A percentile compares a stretch with the other conserved stretches of the same genome.
phyloP scores from a whole-genome alignment of 305 asterid species.

The Rubia tinctorum region DNA sequence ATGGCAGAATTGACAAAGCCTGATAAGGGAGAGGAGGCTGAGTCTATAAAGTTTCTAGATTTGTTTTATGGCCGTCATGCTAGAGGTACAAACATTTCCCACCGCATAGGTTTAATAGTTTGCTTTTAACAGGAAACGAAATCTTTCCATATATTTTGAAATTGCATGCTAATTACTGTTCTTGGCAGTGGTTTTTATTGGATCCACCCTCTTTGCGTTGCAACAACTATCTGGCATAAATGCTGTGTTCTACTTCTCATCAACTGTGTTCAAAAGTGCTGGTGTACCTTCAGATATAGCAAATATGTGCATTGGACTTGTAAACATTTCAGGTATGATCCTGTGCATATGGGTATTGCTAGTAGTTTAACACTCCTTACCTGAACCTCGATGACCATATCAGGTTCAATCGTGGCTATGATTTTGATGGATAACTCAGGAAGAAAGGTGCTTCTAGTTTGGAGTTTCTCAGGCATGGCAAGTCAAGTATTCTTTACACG shows the following conservation, averaged over 20 bases:
- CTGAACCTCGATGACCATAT: constrained; percentile 14
- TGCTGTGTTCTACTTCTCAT: constrained; percentile 93
- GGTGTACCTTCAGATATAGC: constrained; percentile 85
- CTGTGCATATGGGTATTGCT: constrained; percentile 10
- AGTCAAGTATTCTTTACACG: constrained; percentile 36
- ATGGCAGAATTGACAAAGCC: constrained; percentile 73
- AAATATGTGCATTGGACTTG: constrained; percentile 72
- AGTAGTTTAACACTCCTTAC: constrained; percentile 9
- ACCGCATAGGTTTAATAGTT: constrained; percentile 8
- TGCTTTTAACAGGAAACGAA: constrained; percentile 5
- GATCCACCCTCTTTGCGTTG: constrained; percentile 73
- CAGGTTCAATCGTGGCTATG: constrained; percentile 87
- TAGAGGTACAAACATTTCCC: constrained; percentile 42
- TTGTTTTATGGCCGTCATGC: constrained; percentile 64
- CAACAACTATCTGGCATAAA: constrained; percentile 97
- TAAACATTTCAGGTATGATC: constrained; percentile 63
- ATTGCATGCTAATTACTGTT: constrained; percentile 18
- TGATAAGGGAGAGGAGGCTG: constrained; percentile 65
- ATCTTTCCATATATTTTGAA: background rate
- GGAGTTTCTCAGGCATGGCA: constrained; percentile 98
- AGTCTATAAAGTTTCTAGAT: constrained; percentile 57
- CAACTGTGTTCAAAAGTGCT: constrained; percentile 79
- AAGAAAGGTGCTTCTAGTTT: constrained; percentile 74
- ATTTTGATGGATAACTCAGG: constrained; percentile 92
- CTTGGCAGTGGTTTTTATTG: constrained; percentile 76